Evolutionary conservation across 2,329 filamentous ascomycete species (phyloP).

Genomic region (Fusarium clavum): DNA sequence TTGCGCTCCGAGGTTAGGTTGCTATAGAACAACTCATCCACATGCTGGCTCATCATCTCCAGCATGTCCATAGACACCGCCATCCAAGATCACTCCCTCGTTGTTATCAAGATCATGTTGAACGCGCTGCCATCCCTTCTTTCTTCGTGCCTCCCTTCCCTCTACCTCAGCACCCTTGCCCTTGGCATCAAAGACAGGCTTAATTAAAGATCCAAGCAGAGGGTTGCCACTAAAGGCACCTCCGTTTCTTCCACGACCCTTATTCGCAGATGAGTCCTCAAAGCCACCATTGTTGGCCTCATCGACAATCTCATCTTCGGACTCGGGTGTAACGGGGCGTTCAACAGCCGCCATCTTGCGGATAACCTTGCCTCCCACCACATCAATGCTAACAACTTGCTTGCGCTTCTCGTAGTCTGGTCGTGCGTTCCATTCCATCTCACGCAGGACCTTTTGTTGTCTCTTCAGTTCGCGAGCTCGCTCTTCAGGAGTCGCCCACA

Average conservation of each 20-base stretch:
- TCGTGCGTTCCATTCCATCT: slow-evolving; percentile 86
- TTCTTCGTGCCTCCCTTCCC: slow-evolving; percentile 57
- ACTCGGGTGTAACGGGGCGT: slow-evolving; percentile 65
- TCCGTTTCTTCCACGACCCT: slow-evolving; percentile 50
- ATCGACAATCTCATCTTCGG: slow-evolving; percentile 52
- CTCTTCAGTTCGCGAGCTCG: slow-evolving; percentile 84
- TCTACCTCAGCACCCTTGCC: slow-evolving; percentile 59
- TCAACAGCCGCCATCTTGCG: slow-evolving; percentile 75
- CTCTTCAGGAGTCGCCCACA: slow-evolving; percentile 88
- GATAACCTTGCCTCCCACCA: slow-evolving; percentile 81
- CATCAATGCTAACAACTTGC: slow-evolving; percentile 86
- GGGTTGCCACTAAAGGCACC: slow-evolving; percentile 78
- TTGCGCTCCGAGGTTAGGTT: neutral
- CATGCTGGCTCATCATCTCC: slow-evolving; percentile 56
- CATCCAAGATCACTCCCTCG: slow-evolving; percentile 68
- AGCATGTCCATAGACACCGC: slow-evolving; percentile 61
- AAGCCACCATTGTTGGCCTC: slow-evolving; percentile 48
- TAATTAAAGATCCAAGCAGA: slow-evolving; percentile 72
- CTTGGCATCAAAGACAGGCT: slow-evolving; percentile 68
- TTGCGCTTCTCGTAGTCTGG: slow-evolving; percentile 91
- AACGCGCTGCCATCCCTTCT: slow-evolving; percentile 67
- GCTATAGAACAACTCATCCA: slow-evolving; percentile 36
- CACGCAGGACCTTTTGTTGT: slow-evolving; percentile 84
- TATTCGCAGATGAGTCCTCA: slow-evolving; percentile 53
- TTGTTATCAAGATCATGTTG: slow-evolving; percentile 71